Conservation (phyloP, 371 early-diverging fungal genomes). For the Umbelopsis sp. region DNA sequence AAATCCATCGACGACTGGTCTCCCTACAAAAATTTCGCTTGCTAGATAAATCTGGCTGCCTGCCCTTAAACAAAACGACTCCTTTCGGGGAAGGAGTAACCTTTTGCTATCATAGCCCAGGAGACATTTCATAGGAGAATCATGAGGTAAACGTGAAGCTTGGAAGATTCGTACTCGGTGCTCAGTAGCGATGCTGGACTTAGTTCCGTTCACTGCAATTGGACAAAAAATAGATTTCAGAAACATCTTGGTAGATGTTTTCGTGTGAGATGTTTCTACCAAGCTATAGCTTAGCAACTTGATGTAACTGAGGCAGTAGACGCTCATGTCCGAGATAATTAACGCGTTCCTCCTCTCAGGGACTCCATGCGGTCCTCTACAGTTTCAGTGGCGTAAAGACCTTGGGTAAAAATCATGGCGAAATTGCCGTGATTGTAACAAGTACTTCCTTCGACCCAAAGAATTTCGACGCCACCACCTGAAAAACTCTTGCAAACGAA, state of each 20-base stretch:
- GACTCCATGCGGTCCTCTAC: neutral
- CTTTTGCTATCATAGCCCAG: too few relatives aligned
- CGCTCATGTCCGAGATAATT: neutral
- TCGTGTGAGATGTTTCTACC: too few relatives aligned
- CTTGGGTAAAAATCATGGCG: neutral
- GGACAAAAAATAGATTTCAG: too few relatives aligned
- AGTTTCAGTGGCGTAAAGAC: neutral
- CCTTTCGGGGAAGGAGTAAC: too few relatives aligned
- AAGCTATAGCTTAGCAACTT: too few relatives aligned
- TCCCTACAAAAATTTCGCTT: neutral
- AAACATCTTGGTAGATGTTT: too few relatives aligned
- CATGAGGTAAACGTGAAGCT: too few relatives aligned
- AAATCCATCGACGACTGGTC: neutral
- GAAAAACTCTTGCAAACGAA: neutral
- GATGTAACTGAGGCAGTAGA: neutral
- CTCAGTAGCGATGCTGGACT: neutral
- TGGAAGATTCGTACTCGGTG: neutral
- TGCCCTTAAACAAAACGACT: neutral
- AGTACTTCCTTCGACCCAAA: neutral
- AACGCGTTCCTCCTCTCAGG: neutral
- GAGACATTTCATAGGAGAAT: too few relatives aligned
- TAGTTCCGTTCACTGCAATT: neutral
- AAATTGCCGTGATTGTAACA: neutral
- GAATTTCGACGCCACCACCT: neutral
- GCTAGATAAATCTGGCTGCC: neutral